Conservation (phyloP, 331 rosid species). For the Phaseolus coccineus region DNA sequence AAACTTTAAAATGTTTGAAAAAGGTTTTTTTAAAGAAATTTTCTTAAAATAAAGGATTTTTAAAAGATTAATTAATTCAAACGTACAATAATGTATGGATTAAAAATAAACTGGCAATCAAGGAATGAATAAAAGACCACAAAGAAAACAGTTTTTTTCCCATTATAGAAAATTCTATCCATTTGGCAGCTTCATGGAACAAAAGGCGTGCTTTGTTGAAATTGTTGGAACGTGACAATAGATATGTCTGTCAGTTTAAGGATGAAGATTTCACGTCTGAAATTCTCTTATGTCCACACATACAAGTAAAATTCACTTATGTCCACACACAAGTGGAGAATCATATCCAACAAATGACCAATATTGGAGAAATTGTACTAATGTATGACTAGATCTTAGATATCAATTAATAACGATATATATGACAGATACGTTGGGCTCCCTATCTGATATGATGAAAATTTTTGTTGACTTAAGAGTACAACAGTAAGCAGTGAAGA, state of each 20-base stretch:
- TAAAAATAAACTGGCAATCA: background rate
- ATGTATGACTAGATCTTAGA: no score
- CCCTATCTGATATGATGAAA: no score
- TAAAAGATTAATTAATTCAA: no score
- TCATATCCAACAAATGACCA: background rate
- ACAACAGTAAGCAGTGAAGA: conserved; percentile 4
- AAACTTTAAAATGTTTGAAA: no score
- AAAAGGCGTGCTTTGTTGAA: background rate
- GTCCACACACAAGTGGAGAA: background rate
- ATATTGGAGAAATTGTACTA: no score
- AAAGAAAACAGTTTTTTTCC: background rate
- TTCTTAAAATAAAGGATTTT: no score
- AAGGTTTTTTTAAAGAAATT: no score
- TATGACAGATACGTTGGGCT: no score
- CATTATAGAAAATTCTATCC: background rate
- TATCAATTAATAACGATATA: no score
- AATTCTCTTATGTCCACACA: conserved; percentile 1
- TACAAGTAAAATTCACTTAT: background rate
- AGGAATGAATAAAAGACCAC: background rate
- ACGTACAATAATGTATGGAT: no score
- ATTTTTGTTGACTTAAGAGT: no score
- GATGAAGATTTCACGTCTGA: background rate
- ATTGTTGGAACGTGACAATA: background rate
- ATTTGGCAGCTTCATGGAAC: background rate
- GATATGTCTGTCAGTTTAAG: background rate